Evolutionary conservation across 1,284 basidiomycete genomes (phyloP).

Genomic region (Malassezia nana): DNA sequence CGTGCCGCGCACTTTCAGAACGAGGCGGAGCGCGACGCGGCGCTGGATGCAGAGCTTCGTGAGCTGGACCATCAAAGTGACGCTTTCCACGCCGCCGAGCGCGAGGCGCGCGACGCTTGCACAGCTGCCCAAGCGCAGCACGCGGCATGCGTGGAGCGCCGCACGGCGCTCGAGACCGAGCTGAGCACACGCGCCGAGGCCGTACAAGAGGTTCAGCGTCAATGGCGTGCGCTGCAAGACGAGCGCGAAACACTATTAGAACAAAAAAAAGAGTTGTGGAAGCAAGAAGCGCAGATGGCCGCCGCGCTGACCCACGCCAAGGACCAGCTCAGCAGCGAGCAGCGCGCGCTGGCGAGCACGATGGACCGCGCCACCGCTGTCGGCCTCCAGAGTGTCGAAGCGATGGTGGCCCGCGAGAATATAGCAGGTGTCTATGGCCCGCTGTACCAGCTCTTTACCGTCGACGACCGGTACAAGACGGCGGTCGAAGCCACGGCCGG

Average conservation of each 20-base stretch:
- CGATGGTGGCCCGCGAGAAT: slow-evolving; percentile 64
- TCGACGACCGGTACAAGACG: slow-evolving; percentile 83
- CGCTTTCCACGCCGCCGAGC: slow-evolving; percentile 20
- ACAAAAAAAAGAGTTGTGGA: slow-evolving; percentile 55
- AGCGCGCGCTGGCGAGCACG: slow-evolving; percentile 71
- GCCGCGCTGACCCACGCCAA: slow-evolving; percentile 68
- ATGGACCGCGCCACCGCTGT: slow-evolving; percentile 82
- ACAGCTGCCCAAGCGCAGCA: slow-evolving; percentile 54
- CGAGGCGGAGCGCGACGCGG: slow-evolving; percentile 36
- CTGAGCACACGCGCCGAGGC: slow-evolving; percentile 55
- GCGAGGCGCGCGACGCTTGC: slow-evolving; percentile 19
- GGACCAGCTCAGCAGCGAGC: slow-evolving; percentile 69
- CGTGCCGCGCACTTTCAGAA: slow-evolving; percentile 36
- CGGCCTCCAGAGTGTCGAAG: slow-evolving; percentile 72
- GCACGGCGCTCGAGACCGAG: slow-evolving; percentile 53
- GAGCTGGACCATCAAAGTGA: slow-evolving; percentile 23
- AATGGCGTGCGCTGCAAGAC: slow-evolving; percentile 29
- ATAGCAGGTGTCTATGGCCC: slow-evolving; percentile 78
- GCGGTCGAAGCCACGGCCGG: slow-evolving; percentile 91
- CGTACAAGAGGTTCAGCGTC: slow-evolving; percentile 22
- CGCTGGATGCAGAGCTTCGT: slow-evolving; percentile 30
- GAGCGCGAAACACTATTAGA: slow-evolving; percentile 47
- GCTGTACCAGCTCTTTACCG: slow-evolving; percentile 82
- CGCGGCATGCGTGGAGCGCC: slow-evolving; percentile 56
- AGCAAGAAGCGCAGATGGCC: slow-evolving; percentile 61